phyloP scores from a whole-genome alignment of 2,329 filamentous ascomycete genomes.

The Pseudogymnoascus sp. region DNA sequence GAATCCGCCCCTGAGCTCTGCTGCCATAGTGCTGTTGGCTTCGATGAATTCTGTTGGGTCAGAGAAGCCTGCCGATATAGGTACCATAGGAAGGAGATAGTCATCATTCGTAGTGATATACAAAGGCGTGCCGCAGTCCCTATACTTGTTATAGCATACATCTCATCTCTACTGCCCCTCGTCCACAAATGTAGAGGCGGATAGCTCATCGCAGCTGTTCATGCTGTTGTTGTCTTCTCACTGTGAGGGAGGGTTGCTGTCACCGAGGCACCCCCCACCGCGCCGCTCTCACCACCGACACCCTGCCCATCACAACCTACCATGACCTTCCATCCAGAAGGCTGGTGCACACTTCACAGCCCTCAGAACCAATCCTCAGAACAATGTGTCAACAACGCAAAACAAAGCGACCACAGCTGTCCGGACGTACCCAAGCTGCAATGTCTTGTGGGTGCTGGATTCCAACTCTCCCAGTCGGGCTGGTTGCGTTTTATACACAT shows the following conservation, averaged over 20 bases:
- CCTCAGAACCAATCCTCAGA: too few relatives aligned
- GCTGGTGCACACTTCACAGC: too few relatives aligned
- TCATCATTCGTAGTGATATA: not conserved
- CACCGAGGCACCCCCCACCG: not conserved
- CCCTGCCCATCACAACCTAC: too few relatives aligned
- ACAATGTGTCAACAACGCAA: too few relatives aligned
- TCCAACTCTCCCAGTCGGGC: too few relatives aligned
- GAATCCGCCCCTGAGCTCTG: not conserved
- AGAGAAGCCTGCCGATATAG: not conserved
- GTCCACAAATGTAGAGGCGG: too few relatives aligned
- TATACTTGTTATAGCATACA: constrained; percentile 17
- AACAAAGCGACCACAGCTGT: too few relatives aligned
- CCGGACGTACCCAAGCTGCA: too few relatives aligned
- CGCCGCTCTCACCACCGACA: not conserved
- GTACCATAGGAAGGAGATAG: not conserved
- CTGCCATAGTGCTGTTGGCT: not conserved
- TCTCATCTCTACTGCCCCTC: constrained; percentile 35
- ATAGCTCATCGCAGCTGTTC: not conserved
- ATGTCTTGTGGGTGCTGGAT: too few relatives aligned
- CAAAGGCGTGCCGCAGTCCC: constrained; percentile 38
- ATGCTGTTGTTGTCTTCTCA: not conserved
- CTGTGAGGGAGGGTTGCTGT: not conserved
- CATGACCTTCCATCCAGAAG: too few relatives aligned
- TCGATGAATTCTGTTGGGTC: not conserved
- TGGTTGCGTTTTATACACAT: too few relatives aligned